These are phyloP conservation scores for Eucalyptus paniculata DNA, from an alignment of 345 rosid species.

Conservation along the genomic window DNA sequence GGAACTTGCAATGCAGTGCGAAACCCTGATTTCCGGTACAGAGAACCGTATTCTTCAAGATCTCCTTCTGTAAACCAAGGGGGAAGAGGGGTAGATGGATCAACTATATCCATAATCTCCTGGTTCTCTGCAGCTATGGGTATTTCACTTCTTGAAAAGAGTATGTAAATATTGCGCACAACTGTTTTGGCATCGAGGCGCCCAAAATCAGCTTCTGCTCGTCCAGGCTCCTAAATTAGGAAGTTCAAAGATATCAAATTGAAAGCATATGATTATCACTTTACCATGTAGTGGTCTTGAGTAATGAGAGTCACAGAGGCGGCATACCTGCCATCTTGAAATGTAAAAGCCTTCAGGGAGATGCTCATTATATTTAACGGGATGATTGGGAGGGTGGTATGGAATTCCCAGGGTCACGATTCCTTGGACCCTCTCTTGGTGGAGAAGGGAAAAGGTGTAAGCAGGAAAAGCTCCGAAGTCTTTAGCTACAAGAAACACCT, in stretches of 20 bases:
- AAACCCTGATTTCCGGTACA: conserved; percentile 46
- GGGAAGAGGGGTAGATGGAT: conserved; percentile 37
- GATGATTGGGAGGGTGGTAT: conserved; percentile 4
- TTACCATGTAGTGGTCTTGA: background rate
- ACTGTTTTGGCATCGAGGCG: background rate
- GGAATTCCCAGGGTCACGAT: conserved; percentile 45
- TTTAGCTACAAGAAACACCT: conserved; percentile 45
- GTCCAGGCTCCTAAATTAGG: background rate
- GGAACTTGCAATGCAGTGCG: conserved; percentile 43
- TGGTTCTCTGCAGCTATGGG: conserved; percentile 46
- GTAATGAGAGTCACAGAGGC: background rate
- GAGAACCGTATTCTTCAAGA: conserved; percentile 32
- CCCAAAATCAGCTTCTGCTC: background rate
- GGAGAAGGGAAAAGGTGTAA: conserved; percentile 19
- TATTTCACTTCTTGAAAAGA: conserved; percentile 38
- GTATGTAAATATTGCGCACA: conserved; percentile 22
- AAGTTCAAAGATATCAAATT: background rate
- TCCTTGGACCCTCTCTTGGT: conserved; percentile 34
- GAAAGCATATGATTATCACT: background rate
- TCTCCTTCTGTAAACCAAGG: conserved; percentile 47
- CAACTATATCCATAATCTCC: conserved; percentile 52
- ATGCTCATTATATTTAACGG: background rate
- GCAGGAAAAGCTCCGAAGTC: conserved; percentile 36
- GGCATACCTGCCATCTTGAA: conserved; percentile 32
- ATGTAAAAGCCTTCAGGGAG: conserved; percentile 58